A percentile compares a stretch with the other conserved stretches of the same genome.
Evolutionary conservation across 78 protist genomes (phyloP).

Genomic region (Dictyostelium purpureum): DNA sequence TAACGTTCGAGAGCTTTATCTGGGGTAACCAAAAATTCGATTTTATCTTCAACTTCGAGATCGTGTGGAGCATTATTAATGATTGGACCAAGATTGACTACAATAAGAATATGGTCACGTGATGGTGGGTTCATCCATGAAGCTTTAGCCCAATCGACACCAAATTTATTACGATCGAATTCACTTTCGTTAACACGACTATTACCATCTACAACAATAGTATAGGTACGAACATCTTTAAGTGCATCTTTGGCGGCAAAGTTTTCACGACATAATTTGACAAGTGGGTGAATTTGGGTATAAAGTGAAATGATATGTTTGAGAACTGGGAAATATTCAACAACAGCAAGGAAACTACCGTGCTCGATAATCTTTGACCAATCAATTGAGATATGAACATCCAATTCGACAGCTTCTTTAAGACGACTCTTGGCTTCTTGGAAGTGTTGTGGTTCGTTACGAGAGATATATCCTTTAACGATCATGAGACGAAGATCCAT

Average conservation of each 20-base stretch:
- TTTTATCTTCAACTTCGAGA: conserved; percentile 22
- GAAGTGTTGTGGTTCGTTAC: neutral
- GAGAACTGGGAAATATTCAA: conserved; percentile 13
- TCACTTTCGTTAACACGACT: conserved; percentile 40
- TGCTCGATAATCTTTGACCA: conserved; percentile 49
- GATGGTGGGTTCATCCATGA: conserved; percentile 22
- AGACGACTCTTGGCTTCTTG: neutral
- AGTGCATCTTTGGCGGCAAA: conserved; percentile 4
- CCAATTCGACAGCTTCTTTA: conserved; percentile 31
- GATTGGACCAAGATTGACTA: conserved; percentile 8
- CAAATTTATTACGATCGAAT: conserved; percentile 47
- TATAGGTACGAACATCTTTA: conserved; percentile 7
- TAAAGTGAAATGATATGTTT: neutral
- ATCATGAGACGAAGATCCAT: conserved; percentile 4
- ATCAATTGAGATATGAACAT: conserved; percentile 7
- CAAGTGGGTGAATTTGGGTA: conserved; percentile 22
- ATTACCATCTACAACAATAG: conserved; percentile 32
- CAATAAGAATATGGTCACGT: conserved; percentile 32
- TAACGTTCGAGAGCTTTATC: conserved; percentile 37
- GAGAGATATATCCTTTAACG: conserved; percentile 34
- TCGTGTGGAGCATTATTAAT: neutral
- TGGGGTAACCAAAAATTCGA: conserved; percentile 64
- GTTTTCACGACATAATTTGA: conserved; percentile 62
- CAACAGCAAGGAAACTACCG: neutral
- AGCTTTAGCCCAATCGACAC: conserved; percentile 73